phyloP scores from a whole-genome alignment of 345 rosid species.

The Physaria fendleri region DNA sequence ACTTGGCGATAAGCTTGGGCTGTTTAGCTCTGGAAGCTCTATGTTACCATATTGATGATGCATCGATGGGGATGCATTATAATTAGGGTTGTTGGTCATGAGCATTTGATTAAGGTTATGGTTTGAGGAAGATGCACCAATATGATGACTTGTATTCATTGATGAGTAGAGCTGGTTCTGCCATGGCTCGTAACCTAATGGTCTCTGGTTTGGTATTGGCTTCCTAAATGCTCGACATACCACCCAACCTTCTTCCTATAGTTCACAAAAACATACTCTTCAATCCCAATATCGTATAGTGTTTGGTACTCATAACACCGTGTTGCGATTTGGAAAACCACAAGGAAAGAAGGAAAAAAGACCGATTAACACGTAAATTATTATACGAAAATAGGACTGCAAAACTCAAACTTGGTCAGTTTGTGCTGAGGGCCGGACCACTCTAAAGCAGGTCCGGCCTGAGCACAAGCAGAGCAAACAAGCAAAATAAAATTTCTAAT shows the following conservation, averaged over 20 bases:
- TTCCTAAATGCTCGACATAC: constrained; percentile 91
- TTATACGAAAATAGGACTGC: too few species aligned
- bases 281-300: too few species aligned
- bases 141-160: constrained; percentile 27
- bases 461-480: too few species aligned
- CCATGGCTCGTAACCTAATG: constrained; percentile 59
- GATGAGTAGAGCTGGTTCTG: constrained; percentile 39
- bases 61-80: constrained; percentile 19
- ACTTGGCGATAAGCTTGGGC: constrained; percentile 54
- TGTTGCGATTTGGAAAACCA: too few species aligned
- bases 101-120: constrained; percentile 28
- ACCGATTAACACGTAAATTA: too few species aligned
- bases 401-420: too few species aligned
- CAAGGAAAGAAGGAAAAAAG: too few species aligned
- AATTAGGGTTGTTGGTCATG: constrained; percentile 18
- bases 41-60: constrained; percentile 33
- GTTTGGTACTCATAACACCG: too few species aligned
- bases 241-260: constrained; percentile 96
- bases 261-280: constrained; percentile 1
- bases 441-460: too few species aligned
- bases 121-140: constrained; percentile 23
- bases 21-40: constrained; percentile 66
- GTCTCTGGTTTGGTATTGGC: constrained; percentile 73
- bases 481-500: too few species aligned
- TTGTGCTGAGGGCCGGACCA: too few species aligned